Conservation (phyloP, 2,329 filamentous ascomycete species). For the Arthrinium phaeospermum region DNA sequence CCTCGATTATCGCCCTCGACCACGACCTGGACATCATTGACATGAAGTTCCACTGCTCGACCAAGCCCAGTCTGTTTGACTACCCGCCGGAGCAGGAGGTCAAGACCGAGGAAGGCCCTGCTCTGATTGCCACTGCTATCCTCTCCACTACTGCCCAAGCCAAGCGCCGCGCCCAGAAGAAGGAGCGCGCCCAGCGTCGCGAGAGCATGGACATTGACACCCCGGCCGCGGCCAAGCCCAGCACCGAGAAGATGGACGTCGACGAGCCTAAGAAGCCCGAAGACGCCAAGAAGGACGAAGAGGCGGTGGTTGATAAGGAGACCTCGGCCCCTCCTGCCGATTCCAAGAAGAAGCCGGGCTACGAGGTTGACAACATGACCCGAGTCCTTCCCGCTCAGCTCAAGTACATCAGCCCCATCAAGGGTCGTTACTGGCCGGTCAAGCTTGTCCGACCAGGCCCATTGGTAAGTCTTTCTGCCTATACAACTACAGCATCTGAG, state of each 20-base stretch:
- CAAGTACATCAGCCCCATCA: conserved; percentile 93
- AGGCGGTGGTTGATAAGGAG: conserved; percentile 62
- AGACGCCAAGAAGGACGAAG: conserved; percentile 50
- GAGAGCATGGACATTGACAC: conserved; percentile 87
- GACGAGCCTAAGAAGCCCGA: conserved; percentile 62
- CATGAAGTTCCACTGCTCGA: conserved; percentile 96
- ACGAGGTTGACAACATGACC: conserved; percentile 96
- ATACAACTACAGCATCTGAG: conserved; percentile 12
- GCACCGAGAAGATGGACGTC: conserved; percentile 85
- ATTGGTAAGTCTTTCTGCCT: conserved; percentile 63
- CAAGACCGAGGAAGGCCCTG: conserved; percentile 90
- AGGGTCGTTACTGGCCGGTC: conserved; percentile 90
- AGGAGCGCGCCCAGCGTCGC: conserved; percentile 85
- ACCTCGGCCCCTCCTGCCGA: conserved; percentile 55
- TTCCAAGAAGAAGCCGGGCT: conserved; percentile 92
- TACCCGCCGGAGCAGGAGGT: conserved; percentile 97
- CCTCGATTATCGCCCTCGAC: conserved; percentile 92
- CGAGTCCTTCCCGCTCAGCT: conserved; percentile 90
- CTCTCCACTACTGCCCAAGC: conserved; percentile 96
- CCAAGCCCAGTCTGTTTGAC: conserved; percentile 93
- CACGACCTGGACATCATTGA: conserved; percentile 91
- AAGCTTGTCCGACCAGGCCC: conserved; percentile 51
- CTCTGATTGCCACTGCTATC: conserved; percentile 93
- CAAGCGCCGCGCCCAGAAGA: conserved; percentile 91
- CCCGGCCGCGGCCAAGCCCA: conserved; percentile 60